Conservation (phyloP, 345 rosid genomes). For the Cardamine chenopodiifolia region DNA sequence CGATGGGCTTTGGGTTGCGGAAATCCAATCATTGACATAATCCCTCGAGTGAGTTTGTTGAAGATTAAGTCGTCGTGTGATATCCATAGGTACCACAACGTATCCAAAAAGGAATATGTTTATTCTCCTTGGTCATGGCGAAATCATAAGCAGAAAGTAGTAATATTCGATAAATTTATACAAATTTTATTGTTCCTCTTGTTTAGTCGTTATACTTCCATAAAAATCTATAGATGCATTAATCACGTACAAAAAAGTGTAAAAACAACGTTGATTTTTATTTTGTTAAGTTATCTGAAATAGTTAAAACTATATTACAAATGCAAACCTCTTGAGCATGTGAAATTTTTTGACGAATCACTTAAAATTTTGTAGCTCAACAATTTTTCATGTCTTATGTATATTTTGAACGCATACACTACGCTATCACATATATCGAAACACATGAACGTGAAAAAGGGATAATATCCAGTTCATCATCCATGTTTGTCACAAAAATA, state of each 20-base stretch:
- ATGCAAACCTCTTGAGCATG: not conserved
- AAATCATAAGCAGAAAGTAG: too few relatives aligned
- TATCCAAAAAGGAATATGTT: too few relatives aligned
- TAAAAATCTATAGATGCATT: not conserved
- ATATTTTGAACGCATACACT: not conserved
- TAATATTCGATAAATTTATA: too few relatives aligned
- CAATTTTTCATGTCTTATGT: not conserved
- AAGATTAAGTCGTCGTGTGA: too few relatives aligned
- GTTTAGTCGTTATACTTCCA: not conserved
- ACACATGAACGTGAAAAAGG: not conserved
- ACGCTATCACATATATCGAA: not conserved
- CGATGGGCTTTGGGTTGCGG: too few relatives aligned
- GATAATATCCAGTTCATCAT: not conserved
- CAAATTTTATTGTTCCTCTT: too few relatives aligned
- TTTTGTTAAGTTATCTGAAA: not conserved
- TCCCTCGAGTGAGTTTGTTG: too few relatives aligned
- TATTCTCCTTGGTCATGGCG: too few relatives aligned
- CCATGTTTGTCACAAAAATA: not conserved
- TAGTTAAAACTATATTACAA: not conserved
- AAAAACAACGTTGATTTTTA: not conserved
- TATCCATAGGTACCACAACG: too few relatives aligned
- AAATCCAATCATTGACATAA: too few relatives aligned
- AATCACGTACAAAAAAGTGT: not conserved
- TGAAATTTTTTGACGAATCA: not conserved
- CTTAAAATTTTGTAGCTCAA: not conserved